These are phyloP conservation scores for Aspergillus taichungensis DNA, from an alignment of 495 filamentous ascomycete genomes.

Conservation along the genomic window DNA sequence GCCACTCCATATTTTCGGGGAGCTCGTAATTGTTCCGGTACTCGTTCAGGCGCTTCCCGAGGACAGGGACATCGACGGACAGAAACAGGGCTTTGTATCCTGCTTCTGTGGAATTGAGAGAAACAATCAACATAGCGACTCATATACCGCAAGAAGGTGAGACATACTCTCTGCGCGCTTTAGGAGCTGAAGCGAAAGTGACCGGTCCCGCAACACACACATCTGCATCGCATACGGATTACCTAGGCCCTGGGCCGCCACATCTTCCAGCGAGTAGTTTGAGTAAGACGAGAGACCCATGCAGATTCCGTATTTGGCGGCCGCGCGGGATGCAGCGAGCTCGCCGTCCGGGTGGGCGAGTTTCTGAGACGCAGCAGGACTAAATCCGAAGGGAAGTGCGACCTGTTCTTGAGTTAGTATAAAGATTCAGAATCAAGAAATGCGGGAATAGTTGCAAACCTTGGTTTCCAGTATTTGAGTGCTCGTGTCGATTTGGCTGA, in stretches of 20 bases:
- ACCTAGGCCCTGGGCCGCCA: constrained; percentile 29
- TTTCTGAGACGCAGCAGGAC: constrained; percentile 79
- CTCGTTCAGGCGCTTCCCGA: constrained; percentile 49
- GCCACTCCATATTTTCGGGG: constrained; percentile 26
- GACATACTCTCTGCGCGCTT: constrained; percentile 63
- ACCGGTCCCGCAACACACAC: constrained; percentile 89
- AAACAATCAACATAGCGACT: constrained; percentile 10
- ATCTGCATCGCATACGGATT: constrained; percentile 57
- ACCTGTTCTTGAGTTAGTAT: constrained; percentile 34
- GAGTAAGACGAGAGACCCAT: constrained; percentile 51
- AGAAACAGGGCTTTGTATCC: constrained; percentile 92
- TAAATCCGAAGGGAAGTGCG: constrained; percentile 76
- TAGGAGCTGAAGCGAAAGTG: constrained; percentile 76
- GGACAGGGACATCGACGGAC: constrained; percentile 85
- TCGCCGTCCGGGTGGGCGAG: constrained; percentile 81
- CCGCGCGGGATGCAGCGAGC: constrained; percentile 67
- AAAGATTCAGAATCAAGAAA: neutral
- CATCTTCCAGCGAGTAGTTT: constrained; percentile 43
- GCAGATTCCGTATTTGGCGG: constrained; percentile 59
- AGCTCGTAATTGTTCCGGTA: constrained; percentile 36
- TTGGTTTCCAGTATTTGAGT: constrained; percentile 37
- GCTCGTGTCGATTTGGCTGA: constrained; percentile 40
- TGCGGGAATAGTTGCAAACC: constrained; percentile 1
- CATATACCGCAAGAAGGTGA: neutral
- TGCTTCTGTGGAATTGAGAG: constrained; percentile 32